Conservation (phyloP, 805 yeast genomes). For the Kazachstania africana region DNA sequence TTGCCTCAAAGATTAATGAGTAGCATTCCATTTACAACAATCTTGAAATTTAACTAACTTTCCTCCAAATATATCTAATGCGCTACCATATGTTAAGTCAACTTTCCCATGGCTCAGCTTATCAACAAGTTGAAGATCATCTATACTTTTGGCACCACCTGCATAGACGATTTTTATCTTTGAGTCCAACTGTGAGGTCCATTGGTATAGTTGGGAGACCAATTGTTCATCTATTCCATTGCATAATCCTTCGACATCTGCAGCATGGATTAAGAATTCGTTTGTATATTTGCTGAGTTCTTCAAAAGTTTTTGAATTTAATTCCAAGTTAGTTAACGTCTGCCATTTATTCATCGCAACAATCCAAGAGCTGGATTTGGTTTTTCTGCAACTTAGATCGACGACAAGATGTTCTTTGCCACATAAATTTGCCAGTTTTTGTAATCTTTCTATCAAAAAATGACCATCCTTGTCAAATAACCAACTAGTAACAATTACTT, state of each 20-base stretch:
- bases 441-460: conserved; percentile 41
- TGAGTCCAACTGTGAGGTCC: conserved; percentile 38
- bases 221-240: conserved; percentile 79
- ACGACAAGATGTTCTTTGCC: conserved; percentile 66
- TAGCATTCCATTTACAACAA: conserved; percentile 60
- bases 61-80: conserved; percentile 94
- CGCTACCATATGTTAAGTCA: conserved; percentile 87
- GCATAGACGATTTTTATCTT: conserved; percentile 81
- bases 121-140: conserved; percentile 58
- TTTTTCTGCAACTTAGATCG: conserved; percentile 73
- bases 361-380: conserved; percentile 43
- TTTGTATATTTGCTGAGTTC: conserved; percentile 54
- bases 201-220: conserved; percentile 59
- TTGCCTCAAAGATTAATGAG: too few relatives aligned
- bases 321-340: conserved; percentile 56
- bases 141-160: conserved; percentile 79
- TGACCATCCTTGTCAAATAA: conserved; percentile 45
- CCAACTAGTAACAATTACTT: conserved; percentile 89
- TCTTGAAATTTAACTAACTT: conserved; percentile 62
- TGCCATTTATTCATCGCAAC: conserved; percentile 99
- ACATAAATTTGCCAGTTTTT: conserved; percentile 37
- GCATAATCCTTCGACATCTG: conserved; percentile 96
- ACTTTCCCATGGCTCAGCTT: conserved; percentile 67
- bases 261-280: conserved; percentile 92
- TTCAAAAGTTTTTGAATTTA: conserved; percentile 42